phyloP scores from a whole-genome alignment of 352 stramenopile genomes.

The Phytophthora aleatoria region DNA sequence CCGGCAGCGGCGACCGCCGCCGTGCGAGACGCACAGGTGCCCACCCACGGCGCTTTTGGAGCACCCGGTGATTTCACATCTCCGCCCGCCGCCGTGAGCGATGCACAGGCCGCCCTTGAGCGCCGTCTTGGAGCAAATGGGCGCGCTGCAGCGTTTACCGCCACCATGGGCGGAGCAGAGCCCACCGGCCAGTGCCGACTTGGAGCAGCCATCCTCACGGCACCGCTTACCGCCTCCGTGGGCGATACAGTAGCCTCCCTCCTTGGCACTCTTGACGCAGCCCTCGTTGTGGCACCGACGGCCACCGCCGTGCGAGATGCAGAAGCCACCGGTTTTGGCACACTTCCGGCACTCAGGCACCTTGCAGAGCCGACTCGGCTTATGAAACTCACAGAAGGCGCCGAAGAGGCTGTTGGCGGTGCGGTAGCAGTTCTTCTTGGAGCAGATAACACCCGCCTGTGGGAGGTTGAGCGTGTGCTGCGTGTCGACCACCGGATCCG shows the following conservation, averaged over 20 bases:
- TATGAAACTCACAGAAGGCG: constrained; percentile 68
- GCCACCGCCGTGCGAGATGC: constrained; percentile 74
- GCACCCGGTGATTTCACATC: constrained; percentile 55
- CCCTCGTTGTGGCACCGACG: constrained; percentile 50
- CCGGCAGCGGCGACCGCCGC: constrained; percentile 62
- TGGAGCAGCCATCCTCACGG: constrained; percentile 53
- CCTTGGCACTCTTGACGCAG: constrained; percentile 78
- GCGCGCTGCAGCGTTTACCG: constrained; percentile 57
- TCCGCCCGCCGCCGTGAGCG: constrained; percentile 61
- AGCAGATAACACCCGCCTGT: constrained; percentile 39
- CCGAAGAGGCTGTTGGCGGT: constrained; percentile 50
- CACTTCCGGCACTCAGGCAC: constrained; percentile 61
- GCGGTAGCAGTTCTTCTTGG: constrained; percentile 73
- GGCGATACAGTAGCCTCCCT: constrained; percentile 68
- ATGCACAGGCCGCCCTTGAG: constrained; percentile 71
- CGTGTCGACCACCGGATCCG: constrained; percentile 6
- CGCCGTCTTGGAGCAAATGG: constrained; percentile 64
- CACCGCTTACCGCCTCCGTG: constrained; percentile 68
- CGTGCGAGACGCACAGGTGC: constrained; percentile 66
- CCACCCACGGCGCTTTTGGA: constrained; percentile 67
- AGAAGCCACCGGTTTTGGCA: constrained; percentile 77
- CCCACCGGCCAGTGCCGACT: constrained; percentile 66
- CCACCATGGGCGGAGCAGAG: constrained; percentile 75
- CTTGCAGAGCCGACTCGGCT: constrained; percentile 72
- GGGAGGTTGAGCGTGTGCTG: constrained; percentile 4